Evolutionary conservation across 805 yeast genomes (phyloP).

Genomic region (Lipomyces starkeyi): DNA sequence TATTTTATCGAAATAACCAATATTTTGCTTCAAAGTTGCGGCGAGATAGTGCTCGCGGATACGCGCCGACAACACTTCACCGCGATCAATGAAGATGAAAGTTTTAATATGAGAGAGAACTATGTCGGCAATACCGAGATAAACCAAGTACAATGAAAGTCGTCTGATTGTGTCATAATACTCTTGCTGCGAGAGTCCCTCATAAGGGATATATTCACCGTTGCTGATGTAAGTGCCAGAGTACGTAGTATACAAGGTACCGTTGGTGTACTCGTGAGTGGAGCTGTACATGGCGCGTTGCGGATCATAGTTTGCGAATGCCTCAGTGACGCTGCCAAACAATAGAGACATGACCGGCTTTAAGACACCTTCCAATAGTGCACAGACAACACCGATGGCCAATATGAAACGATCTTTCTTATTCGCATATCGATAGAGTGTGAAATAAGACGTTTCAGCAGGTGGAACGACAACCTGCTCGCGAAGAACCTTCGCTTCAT

Average conservation of each 20-base stretch:
- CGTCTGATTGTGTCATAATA: slow-evolving; percentile 19
- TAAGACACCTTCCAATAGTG: slow-evolving; percentile 49
- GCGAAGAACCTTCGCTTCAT: slow-evolving; percentile 46
- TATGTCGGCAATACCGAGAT: slow-evolving; percentile 49
- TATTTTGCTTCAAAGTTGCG: slow-evolving; percentile 50
- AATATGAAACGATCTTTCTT: slow-evolving; percentile 43
- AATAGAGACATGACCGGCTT: slow-evolving; percentile 46
- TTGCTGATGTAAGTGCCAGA: slow-evolving; percentile 17
- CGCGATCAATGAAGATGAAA: slow-evolving; percentile 48
- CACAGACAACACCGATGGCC: slow-evolving; percentile 43
- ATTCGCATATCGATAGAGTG: slow-evolving; percentile 47
- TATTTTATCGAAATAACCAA: slow-evolving; percentile 51
- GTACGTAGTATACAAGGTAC: slow-evolving; percentile 44
- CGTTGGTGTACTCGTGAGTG: slow-evolving; percentile 17
- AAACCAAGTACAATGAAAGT: slow-evolving; percentile 46
- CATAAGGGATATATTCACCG: slow-evolving; percentile 23
- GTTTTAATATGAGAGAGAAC: slow-evolving; percentile 45
- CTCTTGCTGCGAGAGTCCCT: slow-evolving; percentile 28
- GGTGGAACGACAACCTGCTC: slow-evolving; percentile 44
- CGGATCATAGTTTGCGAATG: slow-evolving; percentile 43
- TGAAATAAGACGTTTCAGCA: slow-evolving; percentile 40
- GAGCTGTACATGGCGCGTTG: slow-evolving; percentile 17
- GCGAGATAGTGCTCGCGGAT: slow-evolving; percentile 49
- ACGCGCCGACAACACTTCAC: slow-evolving; percentile 51
- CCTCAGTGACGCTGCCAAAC: slow-evolving; percentile 49